phyloP scores from a whole-genome alignment of 345 rosid genomes.

The Citrus glauca region DNA sequence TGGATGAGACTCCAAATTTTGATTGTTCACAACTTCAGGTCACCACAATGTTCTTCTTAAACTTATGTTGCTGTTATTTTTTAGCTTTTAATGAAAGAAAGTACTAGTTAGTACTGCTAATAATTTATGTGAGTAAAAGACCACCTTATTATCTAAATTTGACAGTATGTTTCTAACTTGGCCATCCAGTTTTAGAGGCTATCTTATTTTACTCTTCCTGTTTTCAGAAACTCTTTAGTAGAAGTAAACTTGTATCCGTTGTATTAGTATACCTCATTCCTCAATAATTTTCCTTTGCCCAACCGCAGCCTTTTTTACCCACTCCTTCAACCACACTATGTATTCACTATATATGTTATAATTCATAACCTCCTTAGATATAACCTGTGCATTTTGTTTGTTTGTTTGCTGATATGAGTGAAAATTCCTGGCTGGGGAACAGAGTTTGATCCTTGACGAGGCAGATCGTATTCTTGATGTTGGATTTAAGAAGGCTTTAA shows the following conservation, averaged over 20 bases:
- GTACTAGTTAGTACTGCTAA: not conserved
- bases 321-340: not conserved
- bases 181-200: not conserved
- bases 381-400: not conserved
- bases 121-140: not conserved
- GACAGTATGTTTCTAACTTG: not conserved
- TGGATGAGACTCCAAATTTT: constrained; percentile 95
- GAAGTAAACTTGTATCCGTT: not conserved
- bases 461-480: constrained; percentile 96
- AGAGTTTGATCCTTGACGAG: constrained; percentile 95
- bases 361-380: not conserved
- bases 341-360: not conserved
- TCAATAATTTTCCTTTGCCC: not conserved
- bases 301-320: not conserved
- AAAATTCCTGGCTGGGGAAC: constrained; percentile 38
- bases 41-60: constrained; percentile 9
- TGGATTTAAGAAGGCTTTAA: constrained; percentile 75
- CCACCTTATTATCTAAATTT: not conserved
- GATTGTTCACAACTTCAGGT: constrained; percentile 96
- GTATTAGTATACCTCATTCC: not conserved
- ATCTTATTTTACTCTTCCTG: not conserved
- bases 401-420: constrained; percentile 30
- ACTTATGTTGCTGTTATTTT: not conserved
- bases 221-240: not conserved
- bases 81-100: too few relatives aligned